Conservation (phyloP, 768 basidiomycete species). For the Sutorius australiensis region DNA sequence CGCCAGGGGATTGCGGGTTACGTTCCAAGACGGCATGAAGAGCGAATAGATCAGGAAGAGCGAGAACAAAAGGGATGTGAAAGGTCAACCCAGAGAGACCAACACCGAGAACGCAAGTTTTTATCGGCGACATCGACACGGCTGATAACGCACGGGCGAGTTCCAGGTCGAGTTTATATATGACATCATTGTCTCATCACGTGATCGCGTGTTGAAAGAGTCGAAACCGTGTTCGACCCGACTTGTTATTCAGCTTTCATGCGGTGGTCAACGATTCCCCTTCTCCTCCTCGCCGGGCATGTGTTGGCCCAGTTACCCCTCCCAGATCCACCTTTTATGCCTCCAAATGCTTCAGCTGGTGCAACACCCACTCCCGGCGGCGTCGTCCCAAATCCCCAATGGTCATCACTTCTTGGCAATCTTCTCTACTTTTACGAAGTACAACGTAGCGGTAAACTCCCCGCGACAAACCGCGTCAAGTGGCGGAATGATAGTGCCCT, state of each 20-base stretch:
- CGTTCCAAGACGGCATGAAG: slow-evolving; percentile 75
- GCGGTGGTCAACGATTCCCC: slow-evolving; percentile 14
- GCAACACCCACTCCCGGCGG: slow-evolving; percentile 42
- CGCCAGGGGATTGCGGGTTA: slow-evolving; percentile 55
- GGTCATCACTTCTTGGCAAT: slow-evolving; percentile 78
- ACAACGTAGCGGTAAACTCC: slow-evolving; percentile 77
- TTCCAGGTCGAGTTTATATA: slow-evolving; percentile 1
- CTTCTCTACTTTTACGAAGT: slow-evolving; percentile 88
- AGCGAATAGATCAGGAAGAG: slow-evolving; percentile 64
- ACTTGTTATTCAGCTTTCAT: slow-evolving; percentile 9
- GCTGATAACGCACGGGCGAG: background rate
- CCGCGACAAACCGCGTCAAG: slow-evolving; percentile 63
- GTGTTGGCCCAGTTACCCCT: slow-evolving; percentile 56
- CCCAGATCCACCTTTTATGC: slow-evolving; percentile 61
- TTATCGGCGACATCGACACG: slow-evolving; percentile 43
- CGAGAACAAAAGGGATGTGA: slow-evolving; percentile 75
- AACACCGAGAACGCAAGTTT: slow-evolving; percentile 69
- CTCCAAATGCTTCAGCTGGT: slow-evolving; percentile 57
- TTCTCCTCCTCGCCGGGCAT: slow-evolving; percentile 22
- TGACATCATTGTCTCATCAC: slow-evolving; percentile 18
- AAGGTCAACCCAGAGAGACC: slow-evolving; percentile 77
- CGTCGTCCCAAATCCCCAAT: slow-evolving; percentile 63
- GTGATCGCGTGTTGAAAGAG: slow-evolving; percentile 19
- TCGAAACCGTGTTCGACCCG: background rate
- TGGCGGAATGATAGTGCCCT: slow-evolving; percentile 86